These are phyloP conservation scores for Clonostachys rosea DNA, from an alignment of 2,329 filamentous ascomycete species.

Conservation along the genomic window DNA sequence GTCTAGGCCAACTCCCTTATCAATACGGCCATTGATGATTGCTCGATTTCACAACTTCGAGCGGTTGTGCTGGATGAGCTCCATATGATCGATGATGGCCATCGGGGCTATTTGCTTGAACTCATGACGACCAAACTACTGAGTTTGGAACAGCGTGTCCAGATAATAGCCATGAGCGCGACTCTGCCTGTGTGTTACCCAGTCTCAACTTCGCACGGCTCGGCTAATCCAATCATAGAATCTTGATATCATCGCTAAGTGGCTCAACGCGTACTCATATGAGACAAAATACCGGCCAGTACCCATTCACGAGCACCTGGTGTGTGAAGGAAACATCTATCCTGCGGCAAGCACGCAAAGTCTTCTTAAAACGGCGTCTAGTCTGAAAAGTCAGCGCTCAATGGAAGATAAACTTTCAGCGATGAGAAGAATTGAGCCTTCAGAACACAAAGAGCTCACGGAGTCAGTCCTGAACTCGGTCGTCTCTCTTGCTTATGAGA, in stretches of 20 bases:
- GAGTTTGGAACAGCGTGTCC: constrained; percentile 61
- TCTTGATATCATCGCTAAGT: constrained; percentile 61
- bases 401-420: constrained; percentile 27
- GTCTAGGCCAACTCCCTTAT: constrained; percentile 67
- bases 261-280: constrained; percentile 69
- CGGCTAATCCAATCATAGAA: constrained; percentile 42
- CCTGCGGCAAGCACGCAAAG: constrained; percentile 49
- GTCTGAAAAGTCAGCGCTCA: constrained; percentile 33
- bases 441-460: constrained; percentile 54
- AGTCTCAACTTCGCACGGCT: neutral
- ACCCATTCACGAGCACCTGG: constrained; percentile 71
- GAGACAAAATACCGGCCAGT: constrained; percentile 69
- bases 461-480: constrained; percentile 67
- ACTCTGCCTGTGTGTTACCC: constrained; percentile 61
- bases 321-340: constrained; percentile 67
- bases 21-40: constrained; percentile 69
- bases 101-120: constrained; percentile 71
- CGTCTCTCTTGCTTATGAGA: constrained; percentile 65
- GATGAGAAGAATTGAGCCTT: constrained; percentile 45
- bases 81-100: constrained; percentile 78
- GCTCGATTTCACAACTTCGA: constrained; percentile 57
- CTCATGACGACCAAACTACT: constrained; percentile 69
- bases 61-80: constrained; percentile 71
- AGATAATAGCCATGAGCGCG: constrained; percentile 77
- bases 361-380: constrained; percentile 52